Base-by-base conservation (phyloP, 148 eudicot species). In the Spergularia marina region DNA sequence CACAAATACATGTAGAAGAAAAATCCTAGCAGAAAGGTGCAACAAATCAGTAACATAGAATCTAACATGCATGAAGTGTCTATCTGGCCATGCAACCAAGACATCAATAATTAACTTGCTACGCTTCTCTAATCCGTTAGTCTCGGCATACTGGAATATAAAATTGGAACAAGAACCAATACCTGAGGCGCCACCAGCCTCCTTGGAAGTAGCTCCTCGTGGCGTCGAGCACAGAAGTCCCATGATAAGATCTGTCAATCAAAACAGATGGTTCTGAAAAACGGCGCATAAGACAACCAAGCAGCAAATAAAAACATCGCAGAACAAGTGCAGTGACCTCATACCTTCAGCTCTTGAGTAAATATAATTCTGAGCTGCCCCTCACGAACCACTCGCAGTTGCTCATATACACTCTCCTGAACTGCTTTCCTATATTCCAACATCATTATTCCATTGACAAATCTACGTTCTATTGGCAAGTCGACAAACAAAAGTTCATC, bases 221-320 rank as follows among this genome's bases (percentile, higher is more conserved):
- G 98, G 16, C 91, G 92, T 53, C 90, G 83, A 40, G 97, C 96
- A 85, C 98, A 95, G 73, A 95, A 95, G 69, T 95, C 98, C 98
- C 98, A 93, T 55, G 98, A 86, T 65, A 91, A 79, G 77, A 91
- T 93, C 94, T 93, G 83, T 68, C 14, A 55, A 82, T 44, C 13
- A 82, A 57, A 59, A 65, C 67, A 76, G 59, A 25, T 16, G 20
- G 60, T 55, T 44, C 18, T 40, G 53, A n/a, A 57, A 57, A 80
- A 20, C 65, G 63, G 70, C 58, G n/a, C 15, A 36, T 75, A 74
- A 10, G 64, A 18, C n/a, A 53, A 53, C n/a, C 20, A 65, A 40
- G 21, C 44, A 63, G 76, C 13, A 41, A 61, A 58, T 21, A 34
- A 71, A n/a, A 21, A 51, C 57, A 18, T 58, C 52, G 53, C 59